Base-by-base conservation (phyloP, 164 flowering plant genomes). In the Tetrastigma voinierianum region DNA sequence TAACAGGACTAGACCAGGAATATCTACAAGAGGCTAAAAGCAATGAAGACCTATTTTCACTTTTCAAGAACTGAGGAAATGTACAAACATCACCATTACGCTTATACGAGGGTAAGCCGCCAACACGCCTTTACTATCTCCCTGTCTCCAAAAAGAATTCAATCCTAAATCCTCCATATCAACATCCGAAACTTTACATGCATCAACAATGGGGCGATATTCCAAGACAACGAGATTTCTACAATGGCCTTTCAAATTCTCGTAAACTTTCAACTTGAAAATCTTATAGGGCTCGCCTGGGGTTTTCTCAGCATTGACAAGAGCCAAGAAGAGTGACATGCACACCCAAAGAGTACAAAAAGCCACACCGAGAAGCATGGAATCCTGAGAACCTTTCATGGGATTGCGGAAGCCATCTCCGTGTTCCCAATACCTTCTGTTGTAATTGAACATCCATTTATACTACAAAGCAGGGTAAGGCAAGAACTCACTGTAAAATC, bases 301-400 rank as follows among this genome's bases (percentile, higher is more conserved):
- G 18, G 84, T 70, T 70, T 90, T 87, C 12, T 90, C 87, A 53
- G 96, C 90, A 70, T 86, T 91, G 86, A 44, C 93, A 87, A 5
- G 92, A n/a, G n/a, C n/a, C n/a, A n/a, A n/a, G 77, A 80, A 87
- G 58, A 94, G 78, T 10, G 97, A 94, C 67, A 94, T 74, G 68
- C 96, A 94, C 89, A 94, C n/a, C n/a, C n/a, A n/a, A n/a, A 1
- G 98, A 96, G 59, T 97, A n/a, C n/a, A n/a, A n/a, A 90, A 66
- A 97, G 91, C 64, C 83, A 94, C 51, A 71, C 98, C 91, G 97
- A n/a, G n/a, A 88, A 66, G 97, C 96, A 82, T 90, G 96, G 68
- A 94, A 94, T 10, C 96, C 97, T 45, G 96, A 58, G 48, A 94
- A 71, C 67, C 98, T 81, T 69, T 86, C 72, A 49, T 94, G n/a